Conservation (phyloP, 139 green algal genomes). For the Chlorella sp. region DNA sequence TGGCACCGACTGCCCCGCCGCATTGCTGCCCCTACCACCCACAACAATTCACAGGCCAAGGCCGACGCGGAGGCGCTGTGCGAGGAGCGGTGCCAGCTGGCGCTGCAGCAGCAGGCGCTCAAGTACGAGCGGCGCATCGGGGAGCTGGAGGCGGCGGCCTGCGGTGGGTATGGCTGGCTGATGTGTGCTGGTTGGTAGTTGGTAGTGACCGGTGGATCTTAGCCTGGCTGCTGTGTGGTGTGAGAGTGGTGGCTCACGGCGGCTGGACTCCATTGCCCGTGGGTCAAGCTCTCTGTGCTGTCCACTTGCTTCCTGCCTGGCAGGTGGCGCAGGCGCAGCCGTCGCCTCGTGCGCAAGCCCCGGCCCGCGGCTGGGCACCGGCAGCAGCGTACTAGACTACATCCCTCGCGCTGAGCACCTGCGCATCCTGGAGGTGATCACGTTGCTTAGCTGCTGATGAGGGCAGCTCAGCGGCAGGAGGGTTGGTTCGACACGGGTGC, state of each 20-base stretch:
- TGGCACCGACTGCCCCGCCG: no score
- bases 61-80: neutral
- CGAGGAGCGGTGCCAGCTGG: slow-evolving; percentile 21
- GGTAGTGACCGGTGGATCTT: no score
- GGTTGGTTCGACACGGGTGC: no score
- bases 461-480: no score
- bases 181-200: neutral
- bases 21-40: no score
- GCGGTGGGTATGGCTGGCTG: neutral
- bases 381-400: slow-evolving; percentile 43
- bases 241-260: no score
- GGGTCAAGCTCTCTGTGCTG: no score
- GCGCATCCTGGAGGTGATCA: slow-evolving; percentile 38
- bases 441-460: no score
- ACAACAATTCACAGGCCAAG: neutral
- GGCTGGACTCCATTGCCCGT: no score
- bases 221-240: no score
- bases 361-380: neutral
- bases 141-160: slow-evolving; percentile 35
- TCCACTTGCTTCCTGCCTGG: no score
- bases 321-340: neutral
- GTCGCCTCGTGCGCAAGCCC: neutral
- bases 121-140: slow-evolving; percentile 41
- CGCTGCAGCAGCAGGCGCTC: slow-evolving; percentile 36
- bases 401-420: slow-evolving; percentile 42